Evolutionary conservation across 2,329 filamentous ascomycete species (phyloP), one percentile per base, ranked within the genome.

Genomic region (Cercospora sp.): DNA sequence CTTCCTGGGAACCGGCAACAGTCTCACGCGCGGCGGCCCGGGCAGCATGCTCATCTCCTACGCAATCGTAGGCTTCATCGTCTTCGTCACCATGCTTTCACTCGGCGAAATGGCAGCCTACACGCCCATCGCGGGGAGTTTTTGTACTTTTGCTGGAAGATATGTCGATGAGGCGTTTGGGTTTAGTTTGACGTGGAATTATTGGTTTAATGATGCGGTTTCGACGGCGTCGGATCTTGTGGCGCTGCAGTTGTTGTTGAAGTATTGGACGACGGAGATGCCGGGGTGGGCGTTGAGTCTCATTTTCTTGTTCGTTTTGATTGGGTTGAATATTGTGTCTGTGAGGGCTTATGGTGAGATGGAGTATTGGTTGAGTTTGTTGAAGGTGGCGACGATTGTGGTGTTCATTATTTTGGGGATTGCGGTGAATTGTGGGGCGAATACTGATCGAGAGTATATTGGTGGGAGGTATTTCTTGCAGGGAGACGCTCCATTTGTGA

Each of bases 91-190:
- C 71, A 93, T 94, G 91, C 88, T 89, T 67, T 90, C 87, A 65
- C 86, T 95, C 3, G 91, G 91, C 71, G 91, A 94, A 80, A 94
- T 95, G 91, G 90, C 91, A 9, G 86, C 91, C 63, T 95, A 91
- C 89, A 80, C 94, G 34, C 92, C 92, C 61, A 84, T 93, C 74
- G 86, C 88, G 57, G 88, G 90, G 76, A 91, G 91, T 72, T 95
- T 95, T 70, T 86, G 84, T 74, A 85, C 84, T 2, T 87, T 85
- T 79, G 84, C 86, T n/a, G 66, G 69, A 34, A 40, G 92, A 59
- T 94, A 93, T 81, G 90, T 89, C 75, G 91, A 68, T 32, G 91
- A 91, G 61, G 90, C 91, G 65, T 86, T 94, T 30, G 92, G 91
- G 61, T 95, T 95, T 77, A 87, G 90, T 65, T 84, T 94, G 32